A percentile compares a stretch with the other conserved stretches of the same genome.
Evolutionary conservation across 208 protist genomes (phyloP).

Genomic region (Entamoeba moshkovskii): DNA sequence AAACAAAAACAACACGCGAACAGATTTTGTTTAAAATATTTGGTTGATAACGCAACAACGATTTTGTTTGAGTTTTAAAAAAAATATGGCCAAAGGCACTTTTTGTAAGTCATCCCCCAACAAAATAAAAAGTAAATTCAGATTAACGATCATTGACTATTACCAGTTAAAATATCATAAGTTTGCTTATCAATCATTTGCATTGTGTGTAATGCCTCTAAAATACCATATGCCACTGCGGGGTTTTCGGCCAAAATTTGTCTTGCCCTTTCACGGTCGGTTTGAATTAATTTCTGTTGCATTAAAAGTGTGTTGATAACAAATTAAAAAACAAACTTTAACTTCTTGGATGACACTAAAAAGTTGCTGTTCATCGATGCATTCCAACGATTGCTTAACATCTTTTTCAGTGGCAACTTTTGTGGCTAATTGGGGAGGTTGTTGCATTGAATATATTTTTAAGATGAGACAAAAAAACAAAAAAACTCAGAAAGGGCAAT

Average conservation of each 20-base stretch:
- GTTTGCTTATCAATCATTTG: neutral
- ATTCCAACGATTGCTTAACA: neutral
- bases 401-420: neutral
- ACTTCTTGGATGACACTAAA: neutral
- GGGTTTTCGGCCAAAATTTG: neutral
- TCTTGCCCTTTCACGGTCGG: neutral
- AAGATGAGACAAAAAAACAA: neutral
- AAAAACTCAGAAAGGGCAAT: neutral
- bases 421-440: neutral
- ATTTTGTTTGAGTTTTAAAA: no score
- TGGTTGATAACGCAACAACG: no score
- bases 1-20: no score
- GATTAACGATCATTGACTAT: no score
- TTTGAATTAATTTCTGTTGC: neutral
- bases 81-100: no score
- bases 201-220: neutral
- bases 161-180: neutral
- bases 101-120: no score
- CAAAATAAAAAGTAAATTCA: no score
- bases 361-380: neutral
- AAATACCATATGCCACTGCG: neutral
- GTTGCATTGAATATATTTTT: neutral
- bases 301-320: no score
- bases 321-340: neutral
- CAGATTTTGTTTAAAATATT: no score